Evolutionary conservation across 208 protist genomes (phyloP), one percentile per base, ranked within the genome.

Genomic region (Herpetomonas tarakana): DNA sequence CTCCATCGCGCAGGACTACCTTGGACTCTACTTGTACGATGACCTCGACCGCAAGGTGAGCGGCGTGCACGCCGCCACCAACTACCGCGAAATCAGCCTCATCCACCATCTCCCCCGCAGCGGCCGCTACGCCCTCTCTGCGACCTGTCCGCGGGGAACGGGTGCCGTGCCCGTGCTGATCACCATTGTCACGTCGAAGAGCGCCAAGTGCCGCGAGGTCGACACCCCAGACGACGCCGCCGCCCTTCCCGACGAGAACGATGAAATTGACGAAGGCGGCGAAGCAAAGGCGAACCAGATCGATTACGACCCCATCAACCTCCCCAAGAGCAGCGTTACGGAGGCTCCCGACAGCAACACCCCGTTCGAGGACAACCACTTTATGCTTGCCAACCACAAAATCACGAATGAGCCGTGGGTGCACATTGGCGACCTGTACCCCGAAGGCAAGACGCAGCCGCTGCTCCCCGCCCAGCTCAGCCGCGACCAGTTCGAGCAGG

Each of bases 401-500:
- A 52, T 73, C 30, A 69, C 64, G 2, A 61, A 35, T 6, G 60
- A 68, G 31, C 64, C 64, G 52, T 78, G 71, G 71, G 65, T 73
- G 41, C 71, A 73, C 62, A 78, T 78, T 68, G 58, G 68, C 38
- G 79, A 86, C 58, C 72, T 86, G 35, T 86, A 86, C 71, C 79
- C 79, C 16, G 71, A 79, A 30, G 79, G 79, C 31, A 86, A 81
- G 69, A 80, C 51, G n/a, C 58, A 71, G 64, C 74, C 79, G 29
- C 68, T 86, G 52, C 61, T 86, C 28, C 79, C 79, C 3, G 62
- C 64, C 30, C 55, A 58, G 58, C 59, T 86, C 44, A 80, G 71
- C 62, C 76, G 72, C 50, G 76, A 81, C 22, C 78, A 91, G 58
- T 81, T 91, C 39, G 65, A 52, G 58, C 83, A 84, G 59, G 83